These are phyloP conservation scores for Crotalaria pallida DNA, from an alignment of 306 rosid genomes.

Conservation along the genomic window DNA sequence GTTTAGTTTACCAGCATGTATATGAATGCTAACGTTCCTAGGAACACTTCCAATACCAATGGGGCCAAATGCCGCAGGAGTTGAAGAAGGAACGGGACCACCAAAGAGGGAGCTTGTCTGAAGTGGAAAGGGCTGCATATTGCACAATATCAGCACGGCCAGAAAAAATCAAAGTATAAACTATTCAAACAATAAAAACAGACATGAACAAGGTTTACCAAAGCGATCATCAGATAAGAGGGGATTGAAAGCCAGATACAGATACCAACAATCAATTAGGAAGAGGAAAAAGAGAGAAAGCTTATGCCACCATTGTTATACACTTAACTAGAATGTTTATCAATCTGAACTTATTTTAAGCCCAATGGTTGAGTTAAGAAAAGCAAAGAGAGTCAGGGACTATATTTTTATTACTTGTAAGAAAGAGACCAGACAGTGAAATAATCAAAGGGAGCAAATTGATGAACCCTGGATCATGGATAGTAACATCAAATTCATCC, in stretches of 20 bases:
- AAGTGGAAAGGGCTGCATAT: slow-evolving; percentile 86
- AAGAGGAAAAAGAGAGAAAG: background rate
- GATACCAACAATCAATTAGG: background rate
- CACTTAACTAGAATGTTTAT: background rate
- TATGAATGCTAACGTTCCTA: slow-evolving; percentile 89
- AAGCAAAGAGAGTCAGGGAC: background rate
- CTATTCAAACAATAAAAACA: background rate
- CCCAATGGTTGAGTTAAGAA: background rate
- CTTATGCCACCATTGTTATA: background rate
- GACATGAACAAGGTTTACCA: background rate
- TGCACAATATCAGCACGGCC: slow-evolving; percentile 11
- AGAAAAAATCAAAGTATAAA: slow-evolving; percentile 8
- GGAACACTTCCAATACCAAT: slow-evolving; percentile 81
- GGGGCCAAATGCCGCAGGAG: slow-evolving; percentile 60
- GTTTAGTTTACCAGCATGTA: slow-evolving; percentile 75
- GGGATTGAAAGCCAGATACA: background rate
- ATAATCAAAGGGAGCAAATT: background rate
- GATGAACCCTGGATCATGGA: background rate
- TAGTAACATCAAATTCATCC: background rate
- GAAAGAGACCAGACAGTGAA: background rate
- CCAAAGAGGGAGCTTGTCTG: slow-evolving; percentile 77
- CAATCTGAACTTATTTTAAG: background rate
- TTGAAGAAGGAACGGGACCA: slow-evolving; percentile 59
- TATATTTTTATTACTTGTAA: background rate
- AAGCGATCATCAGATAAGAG: slow-evolving; percentile 3